Evolutionary conservation across 192 early-diverging fungal species (phyloP), one percentile per base, ranked within the genome.

Genomic region (Linnemannia zychae): DNA sequence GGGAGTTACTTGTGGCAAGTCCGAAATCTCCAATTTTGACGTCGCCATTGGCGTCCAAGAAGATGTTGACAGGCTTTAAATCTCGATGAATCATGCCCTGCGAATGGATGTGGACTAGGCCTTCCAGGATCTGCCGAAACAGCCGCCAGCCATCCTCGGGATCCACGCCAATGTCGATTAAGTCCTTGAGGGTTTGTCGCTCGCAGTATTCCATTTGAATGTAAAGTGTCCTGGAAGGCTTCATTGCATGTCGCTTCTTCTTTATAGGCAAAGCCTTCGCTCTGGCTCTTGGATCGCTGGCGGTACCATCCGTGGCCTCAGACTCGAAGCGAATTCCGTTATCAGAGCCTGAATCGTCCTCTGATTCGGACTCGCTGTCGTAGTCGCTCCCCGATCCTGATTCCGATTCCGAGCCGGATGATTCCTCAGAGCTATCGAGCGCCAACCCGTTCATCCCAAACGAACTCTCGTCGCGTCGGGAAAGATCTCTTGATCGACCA

Each of bases 131-230:
- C 88, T 99, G 98, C 7, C 95, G 88, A 72, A 99, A 96, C 34
- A 97, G 74, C 15, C 94, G 89, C 98, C 96, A 99, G 15, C 90
- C 87, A 80, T 95, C 94, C 63, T 97, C 92, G 36, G 94, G 92
- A 66, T 94, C 93, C 17, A 99, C 71, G 0, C 95, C 94, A 76
- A 91, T 91, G 44, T 95, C 92, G 74, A 99, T 95, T 31, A 97
- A 77, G 77, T 98, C 96, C 77, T 90, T 90, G 6, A 99, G 87
- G 0, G 98, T 98, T 76, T 96, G 96, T 71, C 97, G 93, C 82
- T 99, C 98, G 83, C 98, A 99, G 83, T 98, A 99, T 88, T 99
- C 97, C 98, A 99, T 99, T 86, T 99, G 98, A 70, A 99, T 99
- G 76, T 98, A 97, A 38, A 99, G 82, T 13, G 94, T 93, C 70